Base-by-base conservation (phyloP, 208 protist genomes). In the Wallacemonas sp. region DNA sequence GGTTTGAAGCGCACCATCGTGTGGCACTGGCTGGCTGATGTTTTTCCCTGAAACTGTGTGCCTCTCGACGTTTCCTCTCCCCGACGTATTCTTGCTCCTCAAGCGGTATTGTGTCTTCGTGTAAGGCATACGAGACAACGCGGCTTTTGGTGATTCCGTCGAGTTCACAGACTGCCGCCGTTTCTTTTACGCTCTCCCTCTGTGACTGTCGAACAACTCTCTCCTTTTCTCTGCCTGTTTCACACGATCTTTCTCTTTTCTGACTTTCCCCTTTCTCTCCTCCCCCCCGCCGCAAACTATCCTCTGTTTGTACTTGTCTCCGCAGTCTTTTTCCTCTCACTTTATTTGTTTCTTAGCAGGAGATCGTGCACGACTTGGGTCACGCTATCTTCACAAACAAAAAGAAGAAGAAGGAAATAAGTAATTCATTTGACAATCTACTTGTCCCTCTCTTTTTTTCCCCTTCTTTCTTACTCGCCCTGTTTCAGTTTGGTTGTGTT, bases 391-490 rank as follows among this genome's bases (percentile, higher is more conserved):
- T n/a, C 36, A 41, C 36, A 41, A 41, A 41, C 6, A 17, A 6
- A 41, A 41, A 41, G 36, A 17, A 41, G 36, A 41, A 6, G 14
- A 41, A 6, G 14, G 36, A 41, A 41, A 41, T 17, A 41, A 17
- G 36, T 14, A 41, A 41, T 41, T 41, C 14, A 41, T 41, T 17
- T 14, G 6, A 17, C 36, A 41, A 41, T n/a, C 48, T 6, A n/a
- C 43, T 62, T 30, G n/a, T 64, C 47, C 38, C 47, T 63, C 30
- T 71, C 32, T 64, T 70, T 47, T 47, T 30, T 66, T 34, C 23
- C 29, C 3, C 46, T 24, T 34, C 44, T 52, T 69, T 67, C 19
- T 30, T 61, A 43, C n/a, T 68, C 34, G 5, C 33, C 44, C 33
- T 57, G 19, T 56, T 26, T 48, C 9, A 19, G 16, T 19, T 8